These are phyloP conservation scores for Entomortierella chlamydospora DNA, from an alignment of 192 early-diverging fungal genomes.

Conservation along the genomic window DNA sequence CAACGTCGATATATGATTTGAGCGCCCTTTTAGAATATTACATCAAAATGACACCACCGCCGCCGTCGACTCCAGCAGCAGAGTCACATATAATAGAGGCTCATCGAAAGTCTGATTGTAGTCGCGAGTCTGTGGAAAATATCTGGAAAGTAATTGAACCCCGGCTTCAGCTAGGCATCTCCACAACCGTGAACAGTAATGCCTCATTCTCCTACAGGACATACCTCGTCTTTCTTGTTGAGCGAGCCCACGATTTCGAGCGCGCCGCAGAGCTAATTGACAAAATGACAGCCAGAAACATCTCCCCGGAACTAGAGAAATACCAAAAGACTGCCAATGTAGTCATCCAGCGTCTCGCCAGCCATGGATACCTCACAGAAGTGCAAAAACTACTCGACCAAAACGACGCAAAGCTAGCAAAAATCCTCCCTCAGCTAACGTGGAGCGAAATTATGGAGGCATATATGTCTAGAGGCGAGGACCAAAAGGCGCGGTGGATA, in stretches of 20 bases:
- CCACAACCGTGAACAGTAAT: slow-evolving; percentile 19
- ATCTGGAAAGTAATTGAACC: slow-evolving; percentile 48
- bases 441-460: slow-evolving; percentile 50
- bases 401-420: slow-evolving; percentile 28
- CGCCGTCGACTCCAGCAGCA: background rate
- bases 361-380: slow-evolving; percentile 44
- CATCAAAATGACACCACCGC: slow-evolving; percentile 36
- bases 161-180: slow-evolving; percentile 5
- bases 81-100: background rate
- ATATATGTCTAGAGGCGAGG: slow-evolving; percentile 16
- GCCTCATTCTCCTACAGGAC: slow-evolving; percentile 37
- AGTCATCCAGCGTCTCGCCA: slow-evolving; percentile 4
- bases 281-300: slow-evolving; percentile 25
- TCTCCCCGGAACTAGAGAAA: slow-evolving; percentile 44
- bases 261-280: slow-evolving; percentile 42
- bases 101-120: slow-evolving; percentile 2
- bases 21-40: slow-evolving; percentile 45
- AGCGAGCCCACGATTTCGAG: slow-evolving; percentile 25
- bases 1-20: slow-evolving; percentile 33
- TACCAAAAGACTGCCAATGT: slow-evolving; percentile 20
- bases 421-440: slow-evolving; percentile 7
- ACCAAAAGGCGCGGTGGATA: slow-evolving; percentile 45
- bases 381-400: slow-evolving; percentile 32
- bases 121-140: slow-evolving; percentile 14
- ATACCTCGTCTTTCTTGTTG: slow-evolving; percentile 29